These are phyloP conservation scores for Massospora cicadina DNA, from an alignment of 371 early-diverging fungal genomes.

Conservation along the genomic window DNA sequence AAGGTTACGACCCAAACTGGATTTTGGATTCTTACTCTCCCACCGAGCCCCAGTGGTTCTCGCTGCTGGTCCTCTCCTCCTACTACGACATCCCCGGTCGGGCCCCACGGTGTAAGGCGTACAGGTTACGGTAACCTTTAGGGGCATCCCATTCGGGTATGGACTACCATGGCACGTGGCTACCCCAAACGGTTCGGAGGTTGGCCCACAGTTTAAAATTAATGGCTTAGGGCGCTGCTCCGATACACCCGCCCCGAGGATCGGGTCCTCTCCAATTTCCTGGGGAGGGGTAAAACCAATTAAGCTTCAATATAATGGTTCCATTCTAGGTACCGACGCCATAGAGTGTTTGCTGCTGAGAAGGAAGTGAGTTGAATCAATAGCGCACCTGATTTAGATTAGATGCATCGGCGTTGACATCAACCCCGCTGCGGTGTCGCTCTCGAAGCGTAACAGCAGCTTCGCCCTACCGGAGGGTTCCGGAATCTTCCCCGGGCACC, in stretches of 20 bases:
- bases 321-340: slow-evolving; percentile 49
- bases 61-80: slow-evolving; percentile 53
- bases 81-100: slow-evolving; percentile 80
- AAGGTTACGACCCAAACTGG: neutral
- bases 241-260: slow-evolving; percentile 56
- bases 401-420: slow-evolving; percentile 75
- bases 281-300: slow-evolving; percentile 53
- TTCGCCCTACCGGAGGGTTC: slow-evolving; percentile 48
- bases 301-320: neutral
- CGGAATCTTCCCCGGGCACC: slow-evolving; percentile 49
- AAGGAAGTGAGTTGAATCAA: slow-evolving; percentile 30
- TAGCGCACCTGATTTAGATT: neutral
- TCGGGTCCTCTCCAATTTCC: slow-evolving; percentile 70
- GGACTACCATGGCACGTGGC: slow-evolving; percentile 89
- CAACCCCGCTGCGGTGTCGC: slow-evolving; percentile 67
- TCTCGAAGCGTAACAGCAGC: slow-evolving; percentile 68
- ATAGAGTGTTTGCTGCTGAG: slow-evolving; percentile 73
- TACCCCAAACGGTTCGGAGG: slow-evolving; percentile 78
- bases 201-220: slow-evolving; percentile 10
- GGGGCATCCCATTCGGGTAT: slow-evolving; percentile 79
- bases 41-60: slow-evolving; percentile 55
- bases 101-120: slow-evolving; percentile 55
- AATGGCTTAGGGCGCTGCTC: slow-evolving; percentile 35
- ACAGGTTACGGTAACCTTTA: slow-evolving; percentile 7
- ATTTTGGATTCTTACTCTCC: slow-evolving; percentile 53